Conservation (phyloP, 2,329 filamentous ascomycete species). For the Apiospora rasikravindrae region DNA sequence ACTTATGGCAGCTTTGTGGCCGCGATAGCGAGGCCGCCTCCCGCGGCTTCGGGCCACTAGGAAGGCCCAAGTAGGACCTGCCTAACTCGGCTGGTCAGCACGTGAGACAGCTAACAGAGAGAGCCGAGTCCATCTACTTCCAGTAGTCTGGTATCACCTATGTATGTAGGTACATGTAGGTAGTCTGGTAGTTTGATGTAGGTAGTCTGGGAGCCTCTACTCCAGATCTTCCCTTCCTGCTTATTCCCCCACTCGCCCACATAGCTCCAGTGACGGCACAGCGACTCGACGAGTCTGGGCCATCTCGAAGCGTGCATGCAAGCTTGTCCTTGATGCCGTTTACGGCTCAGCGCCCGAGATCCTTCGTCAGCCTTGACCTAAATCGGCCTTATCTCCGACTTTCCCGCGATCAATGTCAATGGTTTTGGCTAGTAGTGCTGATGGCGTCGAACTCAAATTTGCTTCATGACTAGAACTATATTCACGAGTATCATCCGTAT, state of each 20-base stretch:
- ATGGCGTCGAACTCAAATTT: background rate
- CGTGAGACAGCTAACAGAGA: background rate
- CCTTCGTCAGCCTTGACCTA: background rate
- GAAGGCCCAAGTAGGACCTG: background rate
- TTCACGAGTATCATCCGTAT: background rate
- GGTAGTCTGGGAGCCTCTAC: background rate
- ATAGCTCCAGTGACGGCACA: background rate
- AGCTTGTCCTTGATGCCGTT: conserved; percentile 4
- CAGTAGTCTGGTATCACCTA: too few relatives aligned
- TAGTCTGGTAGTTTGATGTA: too few relatives aligned
- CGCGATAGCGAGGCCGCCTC: background rate
- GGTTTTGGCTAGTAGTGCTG: conserved; percentile 3
- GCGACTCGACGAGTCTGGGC: background rate
- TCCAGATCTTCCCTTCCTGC: background rate
- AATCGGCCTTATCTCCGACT: background rate
- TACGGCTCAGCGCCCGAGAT: background rate
- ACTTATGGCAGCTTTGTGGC: background rate
- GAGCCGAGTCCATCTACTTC: background rate
- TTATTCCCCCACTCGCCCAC: background rate
- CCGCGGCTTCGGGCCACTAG: conserved; percentile 8
- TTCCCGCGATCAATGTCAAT: background rate
- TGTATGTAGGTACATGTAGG: too few relatives aligned
- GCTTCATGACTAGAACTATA: background rate
- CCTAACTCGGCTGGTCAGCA: conserved; percentile 11
- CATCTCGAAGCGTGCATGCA: background rate